These are phyloP conservation scores for Phytophthora sojae DNA, from an alignment of 352 stramenopile genomes.

Conservation along the genomic window DNA sequence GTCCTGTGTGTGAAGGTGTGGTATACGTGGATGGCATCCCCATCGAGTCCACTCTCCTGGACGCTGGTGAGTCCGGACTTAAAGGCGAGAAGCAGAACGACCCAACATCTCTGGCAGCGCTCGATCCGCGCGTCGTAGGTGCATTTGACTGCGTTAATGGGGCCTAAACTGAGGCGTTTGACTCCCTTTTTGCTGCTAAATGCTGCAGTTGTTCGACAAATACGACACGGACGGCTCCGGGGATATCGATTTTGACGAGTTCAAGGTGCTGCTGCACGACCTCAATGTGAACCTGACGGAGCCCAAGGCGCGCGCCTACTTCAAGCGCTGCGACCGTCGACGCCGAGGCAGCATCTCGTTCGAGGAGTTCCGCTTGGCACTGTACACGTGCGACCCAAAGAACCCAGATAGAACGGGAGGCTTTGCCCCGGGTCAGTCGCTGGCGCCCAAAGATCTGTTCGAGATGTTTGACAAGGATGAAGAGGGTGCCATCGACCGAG, in stretches of 20 bases:
- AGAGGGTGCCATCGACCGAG: slow-evolving; percentile 70
- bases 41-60: slow-evolving; percentile 66
- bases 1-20: slow-evolving; percentile 46
- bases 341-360: slow-evolving; percentile 75
- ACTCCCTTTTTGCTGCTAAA: neutral
- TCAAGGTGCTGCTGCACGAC: slow-evolving; percentile 73
- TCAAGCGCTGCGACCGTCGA: slow-evolving; percentile 78
- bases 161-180: neutral
- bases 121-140: slow-evolving; percentile 61
- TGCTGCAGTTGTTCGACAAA: slow-evolving; percentile 78
- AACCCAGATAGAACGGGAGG: slow-evolving; percentile 72
- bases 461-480: slow-evolving; percentile 85
- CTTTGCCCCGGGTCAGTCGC: slow-evolving; percentile 73
- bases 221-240: slow-evolving; percentile 82
- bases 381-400: slow-evolving; percentile 86
- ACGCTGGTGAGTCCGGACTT: slow-evolving; percentile 53
- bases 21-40: slow-evolving; percentile 81
- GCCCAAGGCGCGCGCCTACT: slow-evolving; percentile 80
- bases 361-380: slow-evolving; percentile 78
- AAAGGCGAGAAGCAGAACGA: slow-evolving; percentile 54
- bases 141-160: neutral
- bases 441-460: slow-evolving; percentile 82
- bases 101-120: slow-evolving; percentile 45
- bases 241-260: slow-evolving; percentile 83
- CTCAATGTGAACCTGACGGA: slow-evolving; percentile 67